Conservation (phyloP, 2,329 filamentous ascomycete species). For the Harringtonia lauricola region DNA sequence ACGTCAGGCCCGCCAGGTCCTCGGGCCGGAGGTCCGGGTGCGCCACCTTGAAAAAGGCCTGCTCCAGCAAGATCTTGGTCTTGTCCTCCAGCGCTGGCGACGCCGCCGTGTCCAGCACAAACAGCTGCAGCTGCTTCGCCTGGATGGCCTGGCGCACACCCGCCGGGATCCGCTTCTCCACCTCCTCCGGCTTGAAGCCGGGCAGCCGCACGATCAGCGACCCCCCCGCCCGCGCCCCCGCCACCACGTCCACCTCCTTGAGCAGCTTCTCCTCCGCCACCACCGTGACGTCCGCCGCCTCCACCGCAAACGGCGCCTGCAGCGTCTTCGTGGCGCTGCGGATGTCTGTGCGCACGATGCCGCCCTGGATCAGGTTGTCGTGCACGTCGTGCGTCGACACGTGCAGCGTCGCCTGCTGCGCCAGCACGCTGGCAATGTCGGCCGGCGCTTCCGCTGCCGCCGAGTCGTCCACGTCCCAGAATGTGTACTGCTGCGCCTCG, state of each 20-base stretch:
- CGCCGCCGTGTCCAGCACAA: conserved; percentile 61
- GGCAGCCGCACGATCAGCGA: conserved; percentile 67
- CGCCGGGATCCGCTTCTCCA: conserved; percentile 74
- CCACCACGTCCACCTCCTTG: conserved; percentile 63
- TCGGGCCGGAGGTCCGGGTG: conserved; percentile 53
- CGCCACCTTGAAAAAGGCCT: conserved; percentile 73
- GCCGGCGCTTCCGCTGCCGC: conserved; percentile 52
- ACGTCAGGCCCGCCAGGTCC: conserved; percentile 54
- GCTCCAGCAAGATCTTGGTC: conserved; percentile 56
- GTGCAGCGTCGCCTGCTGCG: conserved; percentile 59
- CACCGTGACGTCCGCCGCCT: conserved; percentile 67
- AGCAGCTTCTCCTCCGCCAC: conserved; percentile 74
- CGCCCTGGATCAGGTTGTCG: conserved; percentile 61
- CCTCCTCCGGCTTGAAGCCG: conserved; percentile 74
- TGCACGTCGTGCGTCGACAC: conserved; percentile 50
- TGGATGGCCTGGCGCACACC: conserved; percentile 60
- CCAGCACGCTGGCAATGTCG: conserved; percentile 47
- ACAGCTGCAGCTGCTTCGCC: conserved; percentile 59
- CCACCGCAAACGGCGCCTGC: conserved; percentile 73
- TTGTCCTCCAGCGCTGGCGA: conserved; percentile 54
- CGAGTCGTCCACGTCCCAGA: conserved; percentile 84
- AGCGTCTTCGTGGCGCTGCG: conserved; percentile 50
- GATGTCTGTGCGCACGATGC: conserved; percentile 73
- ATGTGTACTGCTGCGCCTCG: conserved; percentile 71
- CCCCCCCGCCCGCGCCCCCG: conserved; percentile 57